Conservation (phyloP, 441 rosid species). For the Arabidopsis hybrid region DNA sequence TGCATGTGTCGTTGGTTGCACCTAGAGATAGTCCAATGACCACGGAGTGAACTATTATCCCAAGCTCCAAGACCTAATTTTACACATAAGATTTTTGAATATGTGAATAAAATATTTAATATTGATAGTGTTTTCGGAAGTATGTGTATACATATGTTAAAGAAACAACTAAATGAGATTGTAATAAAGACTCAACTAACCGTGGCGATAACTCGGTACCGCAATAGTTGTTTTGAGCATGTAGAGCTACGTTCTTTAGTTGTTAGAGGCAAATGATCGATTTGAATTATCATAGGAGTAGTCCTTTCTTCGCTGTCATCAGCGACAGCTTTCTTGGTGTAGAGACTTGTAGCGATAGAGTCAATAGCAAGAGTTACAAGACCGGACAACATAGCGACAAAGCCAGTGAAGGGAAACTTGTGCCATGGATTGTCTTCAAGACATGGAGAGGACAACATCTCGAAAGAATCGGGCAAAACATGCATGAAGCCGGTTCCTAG, state of each 20-base stretch:
- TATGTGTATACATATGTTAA: background rate
- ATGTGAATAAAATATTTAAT: background rate
- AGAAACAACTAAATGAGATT: background rate
- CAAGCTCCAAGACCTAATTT: slow-evolving; percentile 54
- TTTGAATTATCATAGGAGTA: slow-evolving; percentile 34
- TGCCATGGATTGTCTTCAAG: slow-evolving; percentile 61
- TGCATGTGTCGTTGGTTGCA: slow-evolving; percentile 58
- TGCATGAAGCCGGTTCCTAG: slow-evolving; percentile 59
- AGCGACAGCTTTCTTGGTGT: slow-evolving; percentile 36
- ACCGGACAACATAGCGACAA: slow-evolving; percentile 65
- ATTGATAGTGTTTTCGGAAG: background rate
- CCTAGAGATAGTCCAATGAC: slow-evolving; percentile 58
- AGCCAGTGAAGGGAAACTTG: slow-evolving; percentile 61
- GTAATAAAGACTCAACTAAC: slow-evolving; percentile 41
- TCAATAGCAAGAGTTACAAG: slow-evolving; percentile 58
- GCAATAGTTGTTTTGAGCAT: slow-evolving; percentile 50
- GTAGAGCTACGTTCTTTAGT: slow-evolving; percentile 31
- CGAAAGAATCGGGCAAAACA: slow-evolving; percentile 66
- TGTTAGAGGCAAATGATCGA: slow-evolving; percentile 18
- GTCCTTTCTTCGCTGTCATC: slow-evolving; percentile 6
- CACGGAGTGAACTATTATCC: slow-evolving; percentile 55
- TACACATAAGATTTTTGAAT: background rate
- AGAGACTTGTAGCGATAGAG: slow-evolving; percentile 56
- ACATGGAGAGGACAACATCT: slow-evolving; percentile 56
- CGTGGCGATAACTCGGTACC: slow-evolving; percentile 65